Base-by-base conservation (phyloP, 306 rosid species). In the Inga oerstediana region DNA sequence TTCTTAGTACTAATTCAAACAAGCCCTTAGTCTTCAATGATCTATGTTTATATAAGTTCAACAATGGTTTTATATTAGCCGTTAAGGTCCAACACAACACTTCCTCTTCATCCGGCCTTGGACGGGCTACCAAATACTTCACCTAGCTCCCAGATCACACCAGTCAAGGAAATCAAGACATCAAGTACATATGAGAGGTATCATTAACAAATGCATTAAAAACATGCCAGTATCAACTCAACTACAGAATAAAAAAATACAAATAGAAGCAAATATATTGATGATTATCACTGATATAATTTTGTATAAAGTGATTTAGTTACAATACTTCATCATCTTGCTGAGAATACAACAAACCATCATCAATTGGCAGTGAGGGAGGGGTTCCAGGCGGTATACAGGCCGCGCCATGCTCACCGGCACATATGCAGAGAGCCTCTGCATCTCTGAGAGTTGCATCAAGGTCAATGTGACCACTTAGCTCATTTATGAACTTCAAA, bases 321-420 rank as follows among this genome's bases (percentile, higher is more conserved):
- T 27, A 62, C 68, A 24, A 27, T 10, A 62, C 68, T 11, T 62
- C 68, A 24, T 62, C 92, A 72, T 96, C 99, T 75, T 88, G 91
- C 71, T 90, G 97, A 74, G 75, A 13, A 72, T 90, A 92, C 30
- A 88, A 85, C 65, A 88, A 87, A 67, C 89, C 91, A 75, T 90
- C 92, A 37, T 92, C 97, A 77, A 90, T 58, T 20, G 99, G 99
- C 84, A 96, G 66, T 1, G 99, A 92, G 35, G 99, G 97, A 4
- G 99, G 98, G 73, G 99, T 96, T 84, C 99, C 99, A 14, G 99
- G 99, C 12, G 99, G 98, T 81, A 96, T 94, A 85, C 85, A 88
- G 82, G 99, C 94, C 3, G 86, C 93, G 64, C 97, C 99, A 44
- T 92, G 89, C 88, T 96, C 99, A 6, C 98, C 98, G 15, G 99